Evolutionary conservation across 148 eudicot species (phyloP).

Genomic region (Nepenthes mirabilis): DNA sequence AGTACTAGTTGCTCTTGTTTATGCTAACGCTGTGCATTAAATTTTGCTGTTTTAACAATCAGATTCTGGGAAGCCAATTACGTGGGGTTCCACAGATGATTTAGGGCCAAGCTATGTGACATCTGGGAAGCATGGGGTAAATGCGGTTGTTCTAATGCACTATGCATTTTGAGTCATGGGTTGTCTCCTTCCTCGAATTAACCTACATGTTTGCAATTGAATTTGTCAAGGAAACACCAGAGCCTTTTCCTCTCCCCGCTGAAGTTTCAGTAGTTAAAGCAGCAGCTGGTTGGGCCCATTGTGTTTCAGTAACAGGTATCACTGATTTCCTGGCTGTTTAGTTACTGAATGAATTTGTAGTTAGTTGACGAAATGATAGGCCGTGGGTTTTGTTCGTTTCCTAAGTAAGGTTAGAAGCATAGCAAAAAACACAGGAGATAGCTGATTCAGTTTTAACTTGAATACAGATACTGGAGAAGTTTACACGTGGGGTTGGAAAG

Average conservation of each 20-base stretch:
- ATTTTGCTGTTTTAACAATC: neutral
- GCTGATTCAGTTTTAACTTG: neutral
- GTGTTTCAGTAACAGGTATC: conserved; percentile 83
- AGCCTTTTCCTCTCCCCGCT: conserved; percentile 80
- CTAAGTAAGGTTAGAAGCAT: too few relatives aligned
- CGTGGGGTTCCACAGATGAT: conserved; percentile 99
- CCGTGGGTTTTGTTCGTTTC: too few relatives aligned
- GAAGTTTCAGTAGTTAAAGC: conserved; percentile 58
- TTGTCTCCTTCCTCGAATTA: neutral
- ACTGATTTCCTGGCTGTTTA: neutral
- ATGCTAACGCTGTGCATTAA: too few relatives aligned
- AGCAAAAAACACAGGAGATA: neutral
- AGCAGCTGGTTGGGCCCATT: conserved; percentile 99
- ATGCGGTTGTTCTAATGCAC: conserved; percentile 7
- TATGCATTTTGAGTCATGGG: neutral
- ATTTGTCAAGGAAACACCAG: conserved; percentile 80
- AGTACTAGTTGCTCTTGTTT: too few relatives aligned
- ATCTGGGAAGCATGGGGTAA: conserved; percentile 96
- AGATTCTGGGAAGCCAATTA: conserved; percentile 85
- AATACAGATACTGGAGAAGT: conserved; percentile 59
- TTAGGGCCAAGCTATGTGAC: conserved; percentile 93
- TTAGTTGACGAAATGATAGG: neutral
- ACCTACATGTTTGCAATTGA: neutral
- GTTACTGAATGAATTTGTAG: too few relatives aligned
- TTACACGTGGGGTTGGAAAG: conserved; percentile 99